Base-by-base conservation (phyloP, 2,329 filamentous ascomycete species). In the Zymoseptoria crescenta region DNA sequence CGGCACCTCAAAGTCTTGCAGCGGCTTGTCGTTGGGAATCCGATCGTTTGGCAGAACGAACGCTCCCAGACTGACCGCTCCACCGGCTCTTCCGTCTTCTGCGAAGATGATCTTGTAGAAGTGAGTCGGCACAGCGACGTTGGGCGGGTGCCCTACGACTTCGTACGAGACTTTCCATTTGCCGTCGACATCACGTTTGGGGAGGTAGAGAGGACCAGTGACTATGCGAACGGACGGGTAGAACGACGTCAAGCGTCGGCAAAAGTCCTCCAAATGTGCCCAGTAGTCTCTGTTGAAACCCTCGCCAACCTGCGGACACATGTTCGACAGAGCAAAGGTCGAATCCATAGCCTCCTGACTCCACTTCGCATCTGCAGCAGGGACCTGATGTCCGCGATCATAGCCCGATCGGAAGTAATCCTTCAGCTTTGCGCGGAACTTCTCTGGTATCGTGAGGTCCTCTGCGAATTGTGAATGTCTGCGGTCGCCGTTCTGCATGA, bases 61-160 rank as follows among this genome's bases (percentile, higher is more conserved):
- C 7, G 94, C 94, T 52, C 90, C 94, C 41, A 99, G 78, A 30
- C 91, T 91, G 35, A 99, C 94, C 64, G 87, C 87, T 19, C 89
- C 89, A 8, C 73, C 75, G 2, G 74, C 68, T 59, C 72, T 75
- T 3, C 88, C 89, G 70, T 96, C 91, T 77, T 99, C 94, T 27
- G 90, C 94, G 70, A 94, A 96, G 68, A 99, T 94, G 70, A 99
- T 91, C 80, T 99, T 99, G 83, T 96, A 99, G 78, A 99, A 99
- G 75, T 99, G 94, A 21, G 94, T 99, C 2, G 94, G 94, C 56
- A 99, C 94, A 27, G 94, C 92, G 57, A 99, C 88, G 69, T 91
- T 95, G 7, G 94, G 93, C 65, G 94, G 94, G 72, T 81, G 88
- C 48, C 94, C 94, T 68, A 99, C 96, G 60, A 99, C 88, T 78